Evolutionary conservation across 208 protist species (phyloP), one percentile per base, ranked within the genome.

Genomic region (Porcisia deanei): DNA sequence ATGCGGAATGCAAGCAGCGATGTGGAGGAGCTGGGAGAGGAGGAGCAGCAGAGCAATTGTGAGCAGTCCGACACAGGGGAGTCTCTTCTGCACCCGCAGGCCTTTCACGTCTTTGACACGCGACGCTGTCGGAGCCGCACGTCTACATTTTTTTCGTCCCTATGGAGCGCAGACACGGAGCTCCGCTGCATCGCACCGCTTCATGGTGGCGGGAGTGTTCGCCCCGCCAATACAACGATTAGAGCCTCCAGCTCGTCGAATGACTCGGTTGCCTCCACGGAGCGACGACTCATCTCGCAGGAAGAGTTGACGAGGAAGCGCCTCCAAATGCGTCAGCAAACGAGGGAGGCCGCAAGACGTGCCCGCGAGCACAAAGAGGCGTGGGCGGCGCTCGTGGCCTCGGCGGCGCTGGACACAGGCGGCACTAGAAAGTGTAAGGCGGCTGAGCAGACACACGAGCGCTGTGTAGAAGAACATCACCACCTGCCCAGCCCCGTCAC

Each of bases 31-130:
- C 14, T 70, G 22, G 65, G 30, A 3, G 65, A 55, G 3, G 65
- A 1, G 45, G 65, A 70, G 41, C 10, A 4, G n/a, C n/a, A 55
- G n/a, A 70, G 65, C 65, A 14, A 37, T 9, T 20, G 39, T 52
- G 63, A 30, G 20, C 41, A 54, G 45, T 41, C 65, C 4, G 34
- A 70, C n/a, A 9, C 65, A 37, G 65, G 18, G 25, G 65, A 55
- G 16, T 12, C 45, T 49, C 45, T 70, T 3, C 65, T 70, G 12
- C 18, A 70, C 25, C 41, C 45, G 45, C 47, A 3, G 1, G 25
- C 22, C 3, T 70, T 70, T 55, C 65, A 55, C 22, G 45, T 70
- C 65, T 70, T 70, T 2, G 65, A 70, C 65, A 70, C 65, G 25
- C 65, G 65, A 25, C 65, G 65, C 41, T 55, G 65, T 41, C 22